phyloP scores from a whole-genome alignment of 2,329 filamentous ascomycete genomes.

The Dothistroma septosporum region DNA sequence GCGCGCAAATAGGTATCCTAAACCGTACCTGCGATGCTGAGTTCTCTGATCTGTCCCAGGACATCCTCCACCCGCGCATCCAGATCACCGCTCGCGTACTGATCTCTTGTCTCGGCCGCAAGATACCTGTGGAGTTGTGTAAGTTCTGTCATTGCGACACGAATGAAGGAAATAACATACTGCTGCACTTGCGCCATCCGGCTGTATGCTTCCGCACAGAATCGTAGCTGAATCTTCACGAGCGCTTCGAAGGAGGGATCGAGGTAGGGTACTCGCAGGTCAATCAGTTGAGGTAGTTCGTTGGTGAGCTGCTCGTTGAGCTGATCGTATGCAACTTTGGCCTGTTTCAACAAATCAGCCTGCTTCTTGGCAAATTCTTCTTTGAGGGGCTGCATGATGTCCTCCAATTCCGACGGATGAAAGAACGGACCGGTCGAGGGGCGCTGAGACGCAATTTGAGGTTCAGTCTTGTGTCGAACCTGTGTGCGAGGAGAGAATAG shows the following conservation, averaged over 20 bases:
- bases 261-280: constrained; percentile 92
- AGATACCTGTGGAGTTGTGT: constrained; percentile 43
- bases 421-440: constrained; percentile 25
- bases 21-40: constrained; percentile 82
- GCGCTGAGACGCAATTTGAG: not conserved
- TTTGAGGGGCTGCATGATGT: constrained; percentile 31
- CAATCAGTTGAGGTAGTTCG: constrained; percentile 92
- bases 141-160: constrained; percentile 2
- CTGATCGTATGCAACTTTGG: constrained; percentile 88
- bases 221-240: constrained; percentile 96
- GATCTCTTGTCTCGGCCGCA: constrained; percentile 89
- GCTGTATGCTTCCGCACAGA: constrained; percentile 96
- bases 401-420: constrained; percentile 33
- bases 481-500: not conserved
- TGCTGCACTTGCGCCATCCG: constrained; percentile 99
- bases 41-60: constrained; percentile 89
- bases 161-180: constrained; percentile 48
- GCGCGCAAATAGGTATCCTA: constrained; percentile 28
- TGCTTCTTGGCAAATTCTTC: constrained; percentile 28
- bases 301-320: constrained; percentile 92
- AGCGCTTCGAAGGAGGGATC: constrained; percentile 96
- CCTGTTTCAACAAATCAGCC: constrained; percentile 40
- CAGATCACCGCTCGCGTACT: constrained; percentile 90
- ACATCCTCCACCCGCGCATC: constrained; percentile 93
- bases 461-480: too few relatives aligned